These are phyloP conservation scores for Solanum chmielewskii DNA, from an alignment of 257 asterid genomes.

Conservation along the genomic window DNA sequence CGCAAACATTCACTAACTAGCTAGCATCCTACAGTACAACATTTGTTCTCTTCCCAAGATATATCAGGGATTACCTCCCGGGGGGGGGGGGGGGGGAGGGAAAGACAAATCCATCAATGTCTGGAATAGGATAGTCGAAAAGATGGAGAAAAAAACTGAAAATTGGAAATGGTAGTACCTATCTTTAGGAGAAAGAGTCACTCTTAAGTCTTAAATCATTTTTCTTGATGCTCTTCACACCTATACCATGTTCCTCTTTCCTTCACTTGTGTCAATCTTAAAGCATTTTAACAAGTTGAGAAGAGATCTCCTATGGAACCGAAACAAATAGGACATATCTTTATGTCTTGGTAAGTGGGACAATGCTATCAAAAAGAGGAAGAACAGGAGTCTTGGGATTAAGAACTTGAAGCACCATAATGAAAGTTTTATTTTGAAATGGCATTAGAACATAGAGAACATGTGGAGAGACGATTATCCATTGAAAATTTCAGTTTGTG, in stretches of 20 bases:
- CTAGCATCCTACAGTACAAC: background rate
- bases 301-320: background rate
- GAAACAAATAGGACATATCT: background rate
- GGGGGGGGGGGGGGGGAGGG: no score
- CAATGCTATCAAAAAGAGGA: background rate
- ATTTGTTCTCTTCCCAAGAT: background rate
- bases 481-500: background rate
- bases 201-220: background rate
- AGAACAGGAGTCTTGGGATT: background rate
- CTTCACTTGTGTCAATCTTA: background rate
- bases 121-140: background rate
- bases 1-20: background rate
- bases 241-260: background rate
- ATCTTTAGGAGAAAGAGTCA: background rate
- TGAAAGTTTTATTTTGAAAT: background rate
- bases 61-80: background rate
- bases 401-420: background rate
- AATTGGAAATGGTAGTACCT: background rate
- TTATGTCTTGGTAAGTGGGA: background rate
- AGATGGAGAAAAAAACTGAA: background rate
- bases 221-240: background rate
- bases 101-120: background rate
- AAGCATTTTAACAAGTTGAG: background rate
- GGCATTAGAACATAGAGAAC: background rate
- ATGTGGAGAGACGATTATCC: background rate